Evolutionary conservation across 495 filamentous ascomycete genomes (phyloP), one percentile per base, ranked within the genome.

Genomic region (Venustampulla echinocandica): DNA sequence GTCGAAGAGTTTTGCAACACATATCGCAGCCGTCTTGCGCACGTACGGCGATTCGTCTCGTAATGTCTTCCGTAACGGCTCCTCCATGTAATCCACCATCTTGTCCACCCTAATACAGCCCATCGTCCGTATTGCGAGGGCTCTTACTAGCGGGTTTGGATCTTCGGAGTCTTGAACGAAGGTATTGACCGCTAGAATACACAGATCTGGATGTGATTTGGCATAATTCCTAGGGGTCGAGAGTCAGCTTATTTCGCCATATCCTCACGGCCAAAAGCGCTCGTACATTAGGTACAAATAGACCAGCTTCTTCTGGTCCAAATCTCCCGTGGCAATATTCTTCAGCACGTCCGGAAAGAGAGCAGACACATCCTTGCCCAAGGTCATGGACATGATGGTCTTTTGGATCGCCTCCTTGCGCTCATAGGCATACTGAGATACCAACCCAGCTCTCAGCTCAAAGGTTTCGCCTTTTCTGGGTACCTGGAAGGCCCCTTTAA

Each of bases 1-100:
- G 54, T 97, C 92, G 68, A 95, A 98, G 11, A 98, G 80, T 69
- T 98, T 98, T 23, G 93, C 92, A 18, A 98, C 92, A 61, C 92
- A 97, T 50, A 98, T 90, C 5, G 90, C 92, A 36, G 93, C 93
- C 0, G 92, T 98, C 69, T 98, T 98, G 58, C 92, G 85, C 34
- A 98, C 92, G 68, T 98, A 98, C 0, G 92, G 92, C 40, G 90
- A 96, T 66, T 98, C 93, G 65, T 98, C 92, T 58, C 84, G 82
- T 53, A 99, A 73, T 14, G 92, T 99, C 66, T 99, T 99, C 52
- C 92, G 79, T 42, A 99, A 70, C 18, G 92, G 92, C 62, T 97
- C 92, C 66, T 99, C 92, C 92, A 97, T 96, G 63, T 99, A 99
- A 60, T 99, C 93, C 51, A 97, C 86, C 84, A 99, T 99, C 68